Evolutionary conservation across 352 stramenopile genomes (phyloP).

Genomic region (Lagenidium giganteum): DNA sequence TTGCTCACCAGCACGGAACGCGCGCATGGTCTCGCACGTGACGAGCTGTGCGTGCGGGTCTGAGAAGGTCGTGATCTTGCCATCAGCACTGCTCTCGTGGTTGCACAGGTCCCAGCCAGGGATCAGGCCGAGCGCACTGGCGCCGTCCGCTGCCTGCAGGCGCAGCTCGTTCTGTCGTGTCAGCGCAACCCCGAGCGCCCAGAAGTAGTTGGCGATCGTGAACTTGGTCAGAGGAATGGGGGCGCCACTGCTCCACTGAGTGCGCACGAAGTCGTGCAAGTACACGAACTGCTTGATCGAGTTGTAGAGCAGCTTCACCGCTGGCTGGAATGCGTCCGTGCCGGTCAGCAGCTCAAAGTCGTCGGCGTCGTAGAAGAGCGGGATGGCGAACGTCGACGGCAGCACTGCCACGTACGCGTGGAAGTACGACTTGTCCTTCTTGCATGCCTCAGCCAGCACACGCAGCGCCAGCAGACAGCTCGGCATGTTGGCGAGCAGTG

Average conservation of each 20-base stretch:
- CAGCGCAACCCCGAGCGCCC: constrained; percentile 45
- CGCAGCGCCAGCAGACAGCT: constrained; percentile 36
- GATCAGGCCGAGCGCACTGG: constrained; percentile 38
- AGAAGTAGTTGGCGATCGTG: constrained; percentile 49
- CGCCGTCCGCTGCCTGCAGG: constrained; percentile 13
- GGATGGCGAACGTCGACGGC: constrained; percentile 34
- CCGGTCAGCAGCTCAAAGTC: constrained; percentile 39
- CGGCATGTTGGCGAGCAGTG: constrained; percentile 30
- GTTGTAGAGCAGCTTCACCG: constrained; percentile 48
- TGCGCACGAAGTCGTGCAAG: constrained; percentile 22
- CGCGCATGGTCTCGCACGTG: constrained; percentile 32
- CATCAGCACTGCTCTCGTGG: constrained; percentile 35
- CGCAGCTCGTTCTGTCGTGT: constrained; percentile 65
- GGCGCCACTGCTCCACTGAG: constrained; percentile 14
- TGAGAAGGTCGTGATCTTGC: constrained; percentile 37
- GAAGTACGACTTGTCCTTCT: constrained; percentile 24
- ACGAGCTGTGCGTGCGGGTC: constrained; percentile 24
- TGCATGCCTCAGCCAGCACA: constrained; percentile 28
- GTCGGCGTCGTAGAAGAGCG: constrained; percentile 35
- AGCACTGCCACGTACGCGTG: constrained; percentile 38
- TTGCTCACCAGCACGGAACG: constrained; percentile 28
- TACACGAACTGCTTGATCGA: constrained; percentile 61
- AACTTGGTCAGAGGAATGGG: constrained; percentile 27
- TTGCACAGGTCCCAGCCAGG: constrained; percentile 67
- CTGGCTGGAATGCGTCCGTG: constrained; percentile 29